These are phyloP conservation scores for Penicillium sp. DNA, from an alignment of 2,329 filamentous ascomycete genomes.

Conservation along the genomic window DNA sequence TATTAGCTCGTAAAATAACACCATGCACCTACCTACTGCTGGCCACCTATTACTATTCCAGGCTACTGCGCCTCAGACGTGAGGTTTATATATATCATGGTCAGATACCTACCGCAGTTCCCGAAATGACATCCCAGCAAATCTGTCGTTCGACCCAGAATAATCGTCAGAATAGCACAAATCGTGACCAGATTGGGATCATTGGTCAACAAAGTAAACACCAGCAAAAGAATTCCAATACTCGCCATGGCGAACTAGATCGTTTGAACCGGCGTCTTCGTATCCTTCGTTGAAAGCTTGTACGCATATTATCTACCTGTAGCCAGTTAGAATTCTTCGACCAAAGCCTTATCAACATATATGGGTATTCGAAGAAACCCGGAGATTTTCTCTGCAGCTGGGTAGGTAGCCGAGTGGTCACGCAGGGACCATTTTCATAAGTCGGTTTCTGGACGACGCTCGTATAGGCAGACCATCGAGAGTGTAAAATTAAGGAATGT, in stretches of 20 bases:
- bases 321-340: not conserved
- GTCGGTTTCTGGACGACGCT: too few species aligned
- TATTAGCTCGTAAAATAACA: not conserved
- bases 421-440: too few species aligned
- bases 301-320: not conserved
- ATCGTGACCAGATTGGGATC: not conserved
- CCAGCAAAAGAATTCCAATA: not conserved
- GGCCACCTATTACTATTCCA: too few species aligned
- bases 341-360: not conserved
- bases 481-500: too few species aligned
- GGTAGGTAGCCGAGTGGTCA: too few species aligned
- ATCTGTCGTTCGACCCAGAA: not conserved
- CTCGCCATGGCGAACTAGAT: not conserved
- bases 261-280: not conserved
- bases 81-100: not conserved
- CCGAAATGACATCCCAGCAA: not conserved
- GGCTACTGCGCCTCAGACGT: too few species aligned
- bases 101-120: too few species aligned
- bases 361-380: too few species aligned
- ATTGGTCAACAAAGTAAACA: not conserved
- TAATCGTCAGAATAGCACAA: not conserved
- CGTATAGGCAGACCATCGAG: too few species aligned
- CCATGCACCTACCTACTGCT: too few species aligned
- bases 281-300: not conserved
- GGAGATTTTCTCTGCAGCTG: too few species aligned